Evolutionary conservation across 73 alveolate species (phyloP), one percentile per base, ranked within the genome.

Genomic region (Tetrahymena borealis): DNA sequence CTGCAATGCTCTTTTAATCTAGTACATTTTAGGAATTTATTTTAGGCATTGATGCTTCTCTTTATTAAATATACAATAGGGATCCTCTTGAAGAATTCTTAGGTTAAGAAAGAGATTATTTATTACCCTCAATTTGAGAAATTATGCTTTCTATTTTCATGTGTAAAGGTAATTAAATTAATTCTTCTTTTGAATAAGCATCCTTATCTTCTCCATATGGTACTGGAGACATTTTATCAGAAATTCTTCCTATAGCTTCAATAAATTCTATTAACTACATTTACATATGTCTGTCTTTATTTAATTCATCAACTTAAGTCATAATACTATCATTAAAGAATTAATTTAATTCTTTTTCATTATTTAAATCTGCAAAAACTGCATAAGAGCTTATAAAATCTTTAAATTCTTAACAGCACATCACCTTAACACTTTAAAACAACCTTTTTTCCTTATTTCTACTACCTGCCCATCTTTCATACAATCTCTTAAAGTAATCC

Each of bases 261-360:
- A 97, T 36, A 60, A 97, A 97, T 90, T 97, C 99, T 37, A 95
- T 91, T 60, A 93, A 94, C 20, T 90, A 24, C 99, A 97, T 97
- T 60, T 96, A 91, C 90, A 96, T 94, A 78, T 97, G 98, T 39
- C 98, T 94, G 37, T 97, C 98, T 35, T 28, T 43, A 16, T 97
- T 97, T 20, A 97, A 60, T 79, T 97, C 99, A 90, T 96, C 94
- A 7, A 96, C 94, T 91, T 97, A 95, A 32, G 98, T 97, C 98
- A 96, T 96, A 96, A 96, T 97, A 16, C 98, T 91, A 37, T 96
- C 91, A 78, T 97, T 97, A 90, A 94, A 97, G 28, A 96, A 91
- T 33, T 96, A 79, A 11, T 95, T 96, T 18, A 94, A 94, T 92
- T 97, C 98, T 94, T 98, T 93, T 32, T 94, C 94, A 13, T 98